These are phyloP conservation scores for Kodamaea alishanica DNA, from an alignment of 1,139 yeast species.

Conservation along the genomic window DNA sequence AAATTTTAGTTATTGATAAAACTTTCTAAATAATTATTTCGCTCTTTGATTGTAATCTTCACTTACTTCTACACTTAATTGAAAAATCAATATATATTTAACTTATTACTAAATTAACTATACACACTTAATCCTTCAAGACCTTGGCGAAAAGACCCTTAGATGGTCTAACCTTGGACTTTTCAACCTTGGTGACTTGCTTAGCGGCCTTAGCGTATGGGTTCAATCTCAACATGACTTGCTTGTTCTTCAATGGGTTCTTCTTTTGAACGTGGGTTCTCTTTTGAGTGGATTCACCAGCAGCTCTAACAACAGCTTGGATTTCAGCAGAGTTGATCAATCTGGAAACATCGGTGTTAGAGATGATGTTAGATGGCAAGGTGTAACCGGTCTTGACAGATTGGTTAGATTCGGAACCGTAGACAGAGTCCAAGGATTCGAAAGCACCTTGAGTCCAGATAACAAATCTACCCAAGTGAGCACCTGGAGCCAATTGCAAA, in stretches of 20 bases:
- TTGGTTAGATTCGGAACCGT: constrained; percentile 89
- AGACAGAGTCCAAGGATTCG: constrained; percentile 93
- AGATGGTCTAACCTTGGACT: constrained; percentile 62
- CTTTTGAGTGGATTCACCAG: constrained; percentile 92
- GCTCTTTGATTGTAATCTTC: too few species aligned
- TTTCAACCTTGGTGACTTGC: constrained; percentile 82
- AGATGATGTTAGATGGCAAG: constrained; percentile 88
- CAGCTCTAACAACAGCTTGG: constrained; percentile 96
- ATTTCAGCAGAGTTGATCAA: constrained; percentile 98
- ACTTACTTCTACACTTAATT: background rate
- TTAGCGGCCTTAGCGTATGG: constrained; percentile 98
- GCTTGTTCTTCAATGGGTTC: constrained; percentile 99
- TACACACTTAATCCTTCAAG: constrained; percentile 47
- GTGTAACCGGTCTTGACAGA: constrained; percentile 87
- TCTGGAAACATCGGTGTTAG: constrained; percentile 96
- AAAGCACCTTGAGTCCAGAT: constrained; percentile 99
- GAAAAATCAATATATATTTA: background rate
- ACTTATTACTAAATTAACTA: background rate
- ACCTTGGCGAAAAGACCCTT: constrained; percentile 68
- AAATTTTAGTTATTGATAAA: too few species aligned
- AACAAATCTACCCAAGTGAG: constrained; percentile 99
- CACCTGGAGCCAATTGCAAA: constrained; percentile 99
- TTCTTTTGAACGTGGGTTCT: constrained; percentile 95
- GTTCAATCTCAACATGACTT: constrained; percentile 96
- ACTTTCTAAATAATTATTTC: too few species aligned